Evolutionary conservation across 768 basidiomycete species (phyloP).

Genomic region (Collybiopsis luxurians): DNA sequence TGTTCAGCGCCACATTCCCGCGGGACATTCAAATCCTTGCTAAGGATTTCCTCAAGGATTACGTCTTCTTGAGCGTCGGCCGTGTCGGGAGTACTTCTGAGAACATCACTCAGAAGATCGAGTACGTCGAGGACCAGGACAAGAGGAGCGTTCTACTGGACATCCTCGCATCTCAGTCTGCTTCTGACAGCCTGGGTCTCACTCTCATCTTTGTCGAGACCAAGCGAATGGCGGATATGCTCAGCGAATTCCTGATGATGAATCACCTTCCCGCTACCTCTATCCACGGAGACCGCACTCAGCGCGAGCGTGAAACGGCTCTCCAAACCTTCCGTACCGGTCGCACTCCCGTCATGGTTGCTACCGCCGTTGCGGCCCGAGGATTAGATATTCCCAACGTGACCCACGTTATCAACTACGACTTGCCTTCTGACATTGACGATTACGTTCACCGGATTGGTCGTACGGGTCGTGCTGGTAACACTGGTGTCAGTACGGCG

Average conservation of each 20-base stretch:
- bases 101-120: slow-evolving; percentile 99
- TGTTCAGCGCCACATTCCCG: slow-evolving; percentile 99
- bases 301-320: slow-evolving; percentile 96
- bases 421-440: slow-evolving; percentile 96
- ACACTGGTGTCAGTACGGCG: slow-evolving; percentile 92
- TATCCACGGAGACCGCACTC: slow-evolving; percentile 97
- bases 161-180: slow-evolving; percentile 76
- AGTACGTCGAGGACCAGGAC: slow-evolving; percentile 96
- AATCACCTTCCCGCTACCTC: slow-evolving; percentile 89
- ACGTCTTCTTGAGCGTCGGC: slow-evolving; percentile 97
- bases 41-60: slow-evolving; percentile 95
- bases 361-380: slow-evolving; percentile 98
- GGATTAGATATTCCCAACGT: slow-evolving; percentile 99
- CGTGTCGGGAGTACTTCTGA: slow-evolving; percentile 98
- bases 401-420: slow-evolving; percentile 98
- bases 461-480: slow-evolving; percentile 98
- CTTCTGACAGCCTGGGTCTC: slow-evolving; percentile 57
- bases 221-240: slow-evolving; percentile 98
- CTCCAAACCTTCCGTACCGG: slow-evolving; percentile 94
- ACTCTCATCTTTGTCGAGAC: slow-evolving; percentile 99
- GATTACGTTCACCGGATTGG: slow-evolving; percentile 99
- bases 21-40: slow-evolving; percentile 98
- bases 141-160: slow-evolving; percentile 97
- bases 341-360: slow-evolving; percentile 93
- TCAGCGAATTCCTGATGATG: slow-evolving; percentile 90